Conservation (phyloP, 805 yeast species). For the Schwanniomyces pseudopolymorphus region DNA sequence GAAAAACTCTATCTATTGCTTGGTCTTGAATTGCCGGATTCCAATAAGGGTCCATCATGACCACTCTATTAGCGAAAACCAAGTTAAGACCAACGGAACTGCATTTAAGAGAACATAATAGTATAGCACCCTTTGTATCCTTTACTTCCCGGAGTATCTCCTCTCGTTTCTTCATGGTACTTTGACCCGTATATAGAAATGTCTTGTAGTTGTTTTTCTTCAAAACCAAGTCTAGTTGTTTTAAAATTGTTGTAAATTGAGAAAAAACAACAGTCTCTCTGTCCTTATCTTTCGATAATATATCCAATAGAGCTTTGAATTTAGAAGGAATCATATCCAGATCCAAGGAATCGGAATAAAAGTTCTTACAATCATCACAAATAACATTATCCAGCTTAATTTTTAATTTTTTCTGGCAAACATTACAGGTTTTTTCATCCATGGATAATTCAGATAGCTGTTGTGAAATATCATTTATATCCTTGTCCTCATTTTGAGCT, state of each 20-base stretch:
- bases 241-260: conserved; percentile 38
- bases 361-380: background rate
- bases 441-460: conserved; percentile 12
- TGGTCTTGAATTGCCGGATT: conserved; percentile 61
- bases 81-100: conserved; percentile 88
- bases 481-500: background rate
- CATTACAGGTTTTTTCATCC: conserved; percentile 18
- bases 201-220: conserved; percentile 24
- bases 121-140: conserved; percentile 22
- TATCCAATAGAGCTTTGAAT: conserved; percentile 26
- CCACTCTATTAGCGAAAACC: conserved; percentile 76
- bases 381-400: background rate
- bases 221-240: conserved; percentile 25
- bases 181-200: conserved; percentile 35
- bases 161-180: conserved; percentile 27
- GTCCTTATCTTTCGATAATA: conserved; percentile 26
- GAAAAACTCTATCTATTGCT: conserved; percentile 84
- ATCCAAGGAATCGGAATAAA: background rate
- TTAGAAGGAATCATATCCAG: conserved; percentile 24
- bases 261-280: conserved; percentile 49
- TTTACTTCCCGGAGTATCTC: conserved; percentile 17
- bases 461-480: conserved; percentile 11
- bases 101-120: conserved; percentile 74
- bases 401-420: conserved; percentile 10
- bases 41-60: conserved; percentile 94